These are phyloP conservation scores for Cubamyces sp. DNA, from an alignment of 768 basidiomycete species.

Conservation along the genomic window DNA sequence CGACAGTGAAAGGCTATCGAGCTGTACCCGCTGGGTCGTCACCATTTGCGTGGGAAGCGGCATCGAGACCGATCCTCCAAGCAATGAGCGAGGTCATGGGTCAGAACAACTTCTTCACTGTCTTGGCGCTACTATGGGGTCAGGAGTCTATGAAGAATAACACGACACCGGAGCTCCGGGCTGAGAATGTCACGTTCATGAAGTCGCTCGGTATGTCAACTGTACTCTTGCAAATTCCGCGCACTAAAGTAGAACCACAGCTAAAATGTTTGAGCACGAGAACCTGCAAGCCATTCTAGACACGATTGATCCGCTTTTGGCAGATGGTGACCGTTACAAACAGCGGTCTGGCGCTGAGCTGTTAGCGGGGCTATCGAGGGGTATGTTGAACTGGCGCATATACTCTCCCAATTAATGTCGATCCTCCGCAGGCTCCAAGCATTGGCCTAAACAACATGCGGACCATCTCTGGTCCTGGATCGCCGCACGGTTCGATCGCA, in stretches of 20 bases:
- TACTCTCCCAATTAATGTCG: slow-evolving; percentile 15
- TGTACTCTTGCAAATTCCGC: not conserved
- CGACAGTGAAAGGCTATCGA: slow-evolving; percentile 63
- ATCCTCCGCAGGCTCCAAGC: slow-evolving; percentile 66
- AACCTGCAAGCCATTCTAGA: slow-evolving; percentile 56
- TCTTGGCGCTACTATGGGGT: slow-evolving; percentile 68
- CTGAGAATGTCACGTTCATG: slow-evolving; percentile 52
- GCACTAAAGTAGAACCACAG: slow-evolving; percentile 42
- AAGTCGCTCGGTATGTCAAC: slow-evolving; percentile 49
- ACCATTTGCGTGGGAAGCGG: slow-evolving; percentile 55
- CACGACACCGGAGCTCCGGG: slow-evolving; percentile 57
- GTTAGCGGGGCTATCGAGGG: slow-evolving; percentile 74
- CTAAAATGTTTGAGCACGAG: slow-evolving; percentile 64
- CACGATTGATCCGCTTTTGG: slow-evolving; percentile 62
- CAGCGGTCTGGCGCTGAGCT: slow-evolving; percentile 82
- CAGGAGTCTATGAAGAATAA: slow-evolving; percentile 75
- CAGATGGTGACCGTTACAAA: slow-evolving; percentile 78
- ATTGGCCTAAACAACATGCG: slow-evolving; percentile 66
- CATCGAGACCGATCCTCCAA: slow-evolving; percentile 53
- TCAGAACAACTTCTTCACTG: slow-evolving; percentile 61
- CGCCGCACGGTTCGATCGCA: slow-evolving; percentile 56
- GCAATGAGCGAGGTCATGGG: slow-evolving; percentile 52
- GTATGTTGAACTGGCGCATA: slow-evolving; percentile 40
- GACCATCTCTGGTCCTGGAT: slow-evolving; percentile 77
- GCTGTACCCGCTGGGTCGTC: slow-evolving; percentile 42